These are phyloP conservation scores for Cicer pinnatifidum DNA, from an alignment of 306 rosid species.

Conservation along the genomic window DNA sequence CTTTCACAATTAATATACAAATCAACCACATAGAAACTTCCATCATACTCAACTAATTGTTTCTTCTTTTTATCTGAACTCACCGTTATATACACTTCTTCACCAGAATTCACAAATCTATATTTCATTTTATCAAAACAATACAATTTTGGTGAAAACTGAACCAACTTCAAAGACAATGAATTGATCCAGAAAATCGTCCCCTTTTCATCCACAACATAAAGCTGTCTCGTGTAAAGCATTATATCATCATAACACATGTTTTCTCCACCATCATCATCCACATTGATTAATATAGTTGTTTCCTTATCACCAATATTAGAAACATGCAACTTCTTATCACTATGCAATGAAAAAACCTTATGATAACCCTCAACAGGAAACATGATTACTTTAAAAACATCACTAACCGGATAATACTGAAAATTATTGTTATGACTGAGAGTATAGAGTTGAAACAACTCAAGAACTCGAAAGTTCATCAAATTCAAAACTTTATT, in stretches of 20 bases:
- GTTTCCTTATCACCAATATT: constrained; percentile 33
- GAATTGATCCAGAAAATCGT: constrained; percentile 44
- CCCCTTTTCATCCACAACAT: constrained; percentile 47
- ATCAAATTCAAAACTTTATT: constrained; percentile 23
- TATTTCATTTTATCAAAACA: too few species aligned
- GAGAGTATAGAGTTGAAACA: background rate
- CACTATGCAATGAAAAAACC: background rate
- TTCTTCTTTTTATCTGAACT: constrained; percentile 37
- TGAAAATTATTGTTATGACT: background rate
- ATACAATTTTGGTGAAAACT: constrained; percentile 38
- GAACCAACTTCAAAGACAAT: constrained; percentile 42
- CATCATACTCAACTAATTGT: constrained; percentile 49
- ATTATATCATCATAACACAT: constrained; percentile 43
- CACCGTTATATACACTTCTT: background rate
- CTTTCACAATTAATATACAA: background rate
- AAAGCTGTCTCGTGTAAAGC: constrained; percentile 40
- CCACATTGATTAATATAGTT: background rate
- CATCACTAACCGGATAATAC: background rate
- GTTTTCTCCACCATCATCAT: background rate
- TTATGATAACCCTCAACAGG: background rate
- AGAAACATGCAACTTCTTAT: constrained; percentile 1
- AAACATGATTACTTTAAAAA: background rate
- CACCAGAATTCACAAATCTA: background rate
- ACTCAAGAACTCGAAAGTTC: constrained; percentile 33
- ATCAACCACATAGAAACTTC: constrained; percentile 52